phyloP scores from a whole-genome alignment of 2,329 filamentous ascomycete species.

The Parastagonospora avenae region DNA sequence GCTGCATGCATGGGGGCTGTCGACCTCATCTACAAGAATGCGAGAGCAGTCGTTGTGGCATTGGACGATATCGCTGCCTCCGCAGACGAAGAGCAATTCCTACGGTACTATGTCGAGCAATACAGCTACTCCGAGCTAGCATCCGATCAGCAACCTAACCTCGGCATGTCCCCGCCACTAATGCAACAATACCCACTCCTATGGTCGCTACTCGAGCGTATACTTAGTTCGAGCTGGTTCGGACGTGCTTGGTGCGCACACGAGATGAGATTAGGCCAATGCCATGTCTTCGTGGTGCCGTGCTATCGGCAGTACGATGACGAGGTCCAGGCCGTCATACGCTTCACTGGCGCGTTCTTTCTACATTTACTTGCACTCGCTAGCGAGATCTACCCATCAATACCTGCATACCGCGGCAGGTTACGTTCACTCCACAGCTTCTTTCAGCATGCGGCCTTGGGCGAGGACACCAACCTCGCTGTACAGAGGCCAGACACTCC shows the following conservation, averaged over 20 bases:
- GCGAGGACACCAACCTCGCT: constrained; percentile 8
- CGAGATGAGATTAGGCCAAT: constrained; percentile 50
- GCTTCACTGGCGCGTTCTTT: constrained; percentile 50
- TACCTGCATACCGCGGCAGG: constrained; percentile 16
- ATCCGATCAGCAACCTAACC: constrained; percentile 29
- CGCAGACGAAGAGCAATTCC: constrained; percentile 41
- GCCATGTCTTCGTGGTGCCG: constrained; percentile 50
- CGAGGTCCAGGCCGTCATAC: constrained; percentile 32
- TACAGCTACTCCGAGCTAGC: constrained; percentile 34
- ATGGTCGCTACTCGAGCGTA: constrained; percentile 38
- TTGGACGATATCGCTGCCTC: constrained; percentile 50
- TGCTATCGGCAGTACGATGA: constrained; percentile 33
- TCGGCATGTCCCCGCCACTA: constrained; percentile 32
- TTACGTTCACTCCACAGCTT: constrained; percentile 28
- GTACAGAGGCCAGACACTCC: constrained; percentile 23
- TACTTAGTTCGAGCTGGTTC: constrained; percentile 51
- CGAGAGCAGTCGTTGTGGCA: constrained; percentile 48
- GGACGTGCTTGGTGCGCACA: constrained; percentile 53
- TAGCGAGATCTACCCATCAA: constrained; percentile 23
- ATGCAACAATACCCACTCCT: constrained; percentile 33
- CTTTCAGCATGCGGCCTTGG: constrained; percentile 14
- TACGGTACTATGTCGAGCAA: constrained; percentile 48
- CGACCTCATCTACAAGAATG: constrained; percentile 51
- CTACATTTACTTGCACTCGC: constrained; percentile 48
- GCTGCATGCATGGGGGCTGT: constrained; percentile 49